Base-by-base conservation (phyloP, 2,329 filamentous ascomycete genomes). In the Ceratocystis lukuohia region DNA sequence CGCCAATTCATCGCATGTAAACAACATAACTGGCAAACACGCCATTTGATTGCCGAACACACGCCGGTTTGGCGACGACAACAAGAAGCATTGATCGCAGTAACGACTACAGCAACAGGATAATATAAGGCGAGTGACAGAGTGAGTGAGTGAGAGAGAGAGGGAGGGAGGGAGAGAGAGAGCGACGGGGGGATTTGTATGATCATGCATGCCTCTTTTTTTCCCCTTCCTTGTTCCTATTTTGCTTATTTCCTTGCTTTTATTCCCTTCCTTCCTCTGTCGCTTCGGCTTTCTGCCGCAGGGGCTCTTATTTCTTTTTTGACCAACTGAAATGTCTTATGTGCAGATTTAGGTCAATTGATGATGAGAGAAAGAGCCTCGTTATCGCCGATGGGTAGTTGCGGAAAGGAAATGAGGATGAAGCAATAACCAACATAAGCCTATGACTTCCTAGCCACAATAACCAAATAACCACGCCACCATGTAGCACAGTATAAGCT, bases 231-330 rank as follows among this genome's bases (percentile, higher is more conserved):
- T 28, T 59, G 37, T 46, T 28, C n/a, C 59, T 62, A 20, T 33
- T 30, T 46, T 56, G 44, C 44, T 61, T 45, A 45, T 65, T 61
- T 10, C 53, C 59, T 61, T 65, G 41, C 53, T 59, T 46, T 33
- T 45, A 41, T 46, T 22, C 17, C 37, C 25, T 66, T 48, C 37
- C 50, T 61, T 50, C 15, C n/a, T 28, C 44, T 15, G 37, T 62
- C 56, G 20, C 30, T 46, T 44, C 33, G 50, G 44, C 50, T 56
- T 28, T 56, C 50, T 25, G 50, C 50, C 50, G 50, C 50, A 56
- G 50, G 50, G 22, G 22, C 25, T 56, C 50, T 25, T 56, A 5
- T 17, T 56, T 30, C 7, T 56, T 22, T 12, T 25, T 12, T 30
- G 25, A 30, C 12, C 25, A 28, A 56, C 25, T 30, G 25, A 25